These are phyloP conservation scores for Yamadazyma triangularis DNA, from an alignment of 1,139 yeast species.

Conservation along the genomic window DNA sequence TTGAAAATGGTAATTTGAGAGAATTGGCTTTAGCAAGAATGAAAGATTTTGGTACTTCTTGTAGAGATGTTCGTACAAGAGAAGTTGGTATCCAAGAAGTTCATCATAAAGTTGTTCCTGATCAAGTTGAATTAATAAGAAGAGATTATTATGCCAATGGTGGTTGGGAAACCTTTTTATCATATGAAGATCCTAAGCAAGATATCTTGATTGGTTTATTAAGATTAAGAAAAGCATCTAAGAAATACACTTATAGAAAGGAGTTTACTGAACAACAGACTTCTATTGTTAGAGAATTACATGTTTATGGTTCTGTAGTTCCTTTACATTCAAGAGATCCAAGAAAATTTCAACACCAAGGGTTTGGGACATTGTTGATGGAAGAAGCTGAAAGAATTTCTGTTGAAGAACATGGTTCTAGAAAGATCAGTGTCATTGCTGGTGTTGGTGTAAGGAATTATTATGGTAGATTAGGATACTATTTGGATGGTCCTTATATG, in stretches of 20 bases:
- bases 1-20: slow-evolving; percentile 93
- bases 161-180: slow-evolving; percentile 97
- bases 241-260: slow-evolving; percentile 84
- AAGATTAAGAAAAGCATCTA: slow-evolving; percentile 83
- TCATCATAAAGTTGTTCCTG: slow-evolving; percentile 95
- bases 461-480: slow-evolving; percentile 87
- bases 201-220: slow-evolving; percentile 90
- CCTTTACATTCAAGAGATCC: slow-evolving; percentile 98
- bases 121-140: slow-evolving; percentile 91
- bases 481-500: slow-evolving; percentile 95
- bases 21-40: slow-evolving; percentile 94
- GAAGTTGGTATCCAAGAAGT: slow-evolving; percentile 99
- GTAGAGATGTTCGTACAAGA: slow-evolving; percentile 97
- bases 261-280: slow-evolving; percentile 84
- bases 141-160: slow-evolving; percentile 97
- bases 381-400: slow-evolving; percentile 98
- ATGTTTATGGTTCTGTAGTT: slow-evolving; percentile 96
- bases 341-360: slow-evolving; percentile 97
- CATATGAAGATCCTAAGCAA: slow-evolving; percentile 96
- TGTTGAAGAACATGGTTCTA: slow-evolving; percentile 89
- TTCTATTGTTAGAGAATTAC: slow-evolving; percentile 91
- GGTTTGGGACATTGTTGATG: slow-evolving; percentile 95
- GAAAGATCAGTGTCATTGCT: slow-evolving; percentile 86
- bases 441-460: slow-evolving; percentile 98
- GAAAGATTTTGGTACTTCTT: slow-evolving; percentile 95